These are phyloP conservation scores for Gossypium turneri DNA, from an alignment of 345 rosid species.

Conservation along the genomic window DNA sequence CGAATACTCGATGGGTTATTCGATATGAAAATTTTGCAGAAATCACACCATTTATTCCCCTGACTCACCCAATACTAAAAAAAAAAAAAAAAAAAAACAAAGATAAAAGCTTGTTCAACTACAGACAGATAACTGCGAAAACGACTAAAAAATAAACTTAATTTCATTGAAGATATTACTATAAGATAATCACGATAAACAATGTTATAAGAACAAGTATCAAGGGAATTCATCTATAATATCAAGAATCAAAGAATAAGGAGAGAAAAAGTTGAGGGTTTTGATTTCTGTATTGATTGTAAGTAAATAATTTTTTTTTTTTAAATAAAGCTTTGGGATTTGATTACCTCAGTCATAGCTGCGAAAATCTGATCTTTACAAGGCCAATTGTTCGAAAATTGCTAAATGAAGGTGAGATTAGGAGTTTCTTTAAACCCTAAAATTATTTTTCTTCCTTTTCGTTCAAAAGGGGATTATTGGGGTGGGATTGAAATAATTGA, in stretches of 20 bases:
- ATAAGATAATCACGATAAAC: not conserved
- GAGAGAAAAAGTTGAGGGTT: not conserved
- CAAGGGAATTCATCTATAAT: not conserved
- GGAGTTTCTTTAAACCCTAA: conserved; percentile 26
- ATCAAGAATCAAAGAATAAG: too few species aligned
- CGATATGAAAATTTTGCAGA: conserved; percentile 81
- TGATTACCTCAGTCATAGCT: conserved; percentile 72
- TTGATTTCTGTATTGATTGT: not conserved
- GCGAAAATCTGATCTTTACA: conserved; percentile 13
- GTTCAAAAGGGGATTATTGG: not conserved
- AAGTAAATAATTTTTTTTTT: not conserved
- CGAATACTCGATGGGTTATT: conserved; percentile 80
- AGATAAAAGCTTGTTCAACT: not conserved
- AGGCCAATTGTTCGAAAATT: not conserved
- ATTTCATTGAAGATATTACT: not conserved
- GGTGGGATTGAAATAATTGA: not conserved
- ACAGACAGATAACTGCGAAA: not conserved
- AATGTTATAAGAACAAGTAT: not conserved
- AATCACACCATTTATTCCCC: conserved; percentile 96
- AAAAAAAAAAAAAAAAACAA: not conserved
- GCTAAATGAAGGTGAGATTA: not conserved
- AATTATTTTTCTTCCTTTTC: not conserved
- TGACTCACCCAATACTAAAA: conserved; percentile 92
- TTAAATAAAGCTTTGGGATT: not conserved
- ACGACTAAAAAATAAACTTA: not conserved